These are phyloP conservation scores for Symbiodinium natans DNA, from an alignment of 73 alveolate species.

Conservation along the genomic window DNA sequence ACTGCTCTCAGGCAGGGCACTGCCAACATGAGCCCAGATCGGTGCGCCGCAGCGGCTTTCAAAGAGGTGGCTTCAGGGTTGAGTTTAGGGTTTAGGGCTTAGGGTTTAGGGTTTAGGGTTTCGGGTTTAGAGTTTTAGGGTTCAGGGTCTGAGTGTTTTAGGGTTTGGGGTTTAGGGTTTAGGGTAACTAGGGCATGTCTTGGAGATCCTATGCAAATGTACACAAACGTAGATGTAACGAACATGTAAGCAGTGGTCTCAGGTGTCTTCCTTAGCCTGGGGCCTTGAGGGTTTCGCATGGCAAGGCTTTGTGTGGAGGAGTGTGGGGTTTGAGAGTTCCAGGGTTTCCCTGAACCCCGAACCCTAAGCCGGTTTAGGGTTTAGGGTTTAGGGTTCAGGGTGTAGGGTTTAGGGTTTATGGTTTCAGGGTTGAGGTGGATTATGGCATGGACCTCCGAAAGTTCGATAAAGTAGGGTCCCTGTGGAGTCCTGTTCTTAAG, in stretches of 20 bases:
- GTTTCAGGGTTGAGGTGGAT: background rate
- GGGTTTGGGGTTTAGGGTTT: background rate
- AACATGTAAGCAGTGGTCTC: no score
- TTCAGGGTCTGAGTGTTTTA: background rate
- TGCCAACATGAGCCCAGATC: constrained; percentile 86
- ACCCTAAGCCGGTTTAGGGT: background rate
- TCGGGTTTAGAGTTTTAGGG: background rate
- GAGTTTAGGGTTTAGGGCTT: background rate
- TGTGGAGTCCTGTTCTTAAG: no score
- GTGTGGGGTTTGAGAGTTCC: background rate
- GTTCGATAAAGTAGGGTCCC: no score
- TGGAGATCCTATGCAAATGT: no score
- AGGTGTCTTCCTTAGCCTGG: no score
- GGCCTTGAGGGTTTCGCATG: no score
- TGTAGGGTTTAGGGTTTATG: no score
- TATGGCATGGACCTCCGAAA: background rate
- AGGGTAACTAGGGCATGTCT: no score
- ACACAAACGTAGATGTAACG: no score
- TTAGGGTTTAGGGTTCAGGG: background rate
- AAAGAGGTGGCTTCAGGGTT: background rate
- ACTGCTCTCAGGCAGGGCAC: constrained; percentile 57
- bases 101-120: background rate
- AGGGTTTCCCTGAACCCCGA: background rate
- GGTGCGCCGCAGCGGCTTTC: constrained; percentile 86
- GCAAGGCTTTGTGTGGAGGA: no score